phyloP scores from a whole-genome alignment of 1,284 basidiomycete species.

The Psilocybe mexicana region DNA sequence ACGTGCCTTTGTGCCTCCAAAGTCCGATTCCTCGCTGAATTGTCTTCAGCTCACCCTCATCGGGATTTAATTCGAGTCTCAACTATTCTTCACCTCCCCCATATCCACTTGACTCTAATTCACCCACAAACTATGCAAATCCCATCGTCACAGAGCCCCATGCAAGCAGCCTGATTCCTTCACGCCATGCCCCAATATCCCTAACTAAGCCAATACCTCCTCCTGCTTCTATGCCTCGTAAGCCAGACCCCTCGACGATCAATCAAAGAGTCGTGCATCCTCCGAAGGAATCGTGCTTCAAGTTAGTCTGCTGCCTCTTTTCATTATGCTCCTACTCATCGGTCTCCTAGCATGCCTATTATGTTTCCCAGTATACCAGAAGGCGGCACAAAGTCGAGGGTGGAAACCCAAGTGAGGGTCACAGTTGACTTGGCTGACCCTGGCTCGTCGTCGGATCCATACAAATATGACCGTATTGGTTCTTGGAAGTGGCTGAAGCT shows the following conservation, averaged over 20 bases:
- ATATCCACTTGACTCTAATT: slow-evolving; percentile 23
- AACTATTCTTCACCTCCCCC: slow-evolving; percentile 30
- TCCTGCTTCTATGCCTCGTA: slow-evolving; percentile 54
- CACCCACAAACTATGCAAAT: slow-evolving; percentile 16
- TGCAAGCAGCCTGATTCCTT: slow-evolving; percentile 34
- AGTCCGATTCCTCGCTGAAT: slow-evolving; percentile 16
- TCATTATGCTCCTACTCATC: slow-evolving; percentile 12
- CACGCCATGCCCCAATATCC: slow-evolving; percentile 34
- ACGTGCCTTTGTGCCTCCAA: slow-evolving; percentile 29
- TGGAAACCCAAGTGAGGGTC: slow-evolving; percentile 90
- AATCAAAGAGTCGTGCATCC: slow-evolving; percentile 65
- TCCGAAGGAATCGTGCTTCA: slow-evolving; percentile 70
- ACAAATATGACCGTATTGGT: slow-evolving; percentile 72
- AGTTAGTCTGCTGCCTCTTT: slow-evolving; percentile 44
- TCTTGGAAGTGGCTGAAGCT: slow-evolving; percentile 84
- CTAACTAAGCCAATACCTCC: slow-evolving; percentile 60
- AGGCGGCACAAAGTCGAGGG: slow-evolving; percentile 87
- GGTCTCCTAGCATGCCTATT: slow-evolving; percentile 60
- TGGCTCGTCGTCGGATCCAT: slow-evolving; percentile 59
- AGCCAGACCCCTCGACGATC: slow-evolving; percentile 47
- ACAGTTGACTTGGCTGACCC: slow-evolving; percentile 74
- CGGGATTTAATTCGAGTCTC: slow-evolving; percentile 27
- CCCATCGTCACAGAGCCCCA: slow-evolving; percentile 30
- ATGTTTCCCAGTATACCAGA: slow-evolving; percentile 84
- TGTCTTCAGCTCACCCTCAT: slow-evolving; percentile 30